Evolutionary conservation across 176 grass and related monocot genomes (phyloP), one percentile per base, ranked within the genome.

Genomic region (Luzula sylvatica): DNA sequence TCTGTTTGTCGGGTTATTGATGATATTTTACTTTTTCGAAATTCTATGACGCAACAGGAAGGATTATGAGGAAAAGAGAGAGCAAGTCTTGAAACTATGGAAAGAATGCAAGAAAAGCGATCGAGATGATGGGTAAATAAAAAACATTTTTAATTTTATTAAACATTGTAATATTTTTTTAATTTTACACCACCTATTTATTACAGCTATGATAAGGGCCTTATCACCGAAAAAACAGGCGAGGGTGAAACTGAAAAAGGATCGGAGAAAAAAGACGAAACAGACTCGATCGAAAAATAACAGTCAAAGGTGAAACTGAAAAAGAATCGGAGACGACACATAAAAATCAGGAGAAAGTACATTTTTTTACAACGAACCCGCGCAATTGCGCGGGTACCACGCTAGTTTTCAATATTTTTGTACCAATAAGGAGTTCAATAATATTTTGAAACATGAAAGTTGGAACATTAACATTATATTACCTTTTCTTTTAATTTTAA

Each of bases 31-130:
- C 46, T 3, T 56, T 20, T 68, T 66, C 62, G 11, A 2, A 54
- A 32, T 57, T 7, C 48, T 56, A 23, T 21, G 15, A 55, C 53
- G 68, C 74, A 74, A 68, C 49, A 98, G 92, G 71, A 90, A 90
- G 50, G 86, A 98, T 58, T 90, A 89, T 69, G 92, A 98, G 79
- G 53, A 26, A 74, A 67, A 98, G 81, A 65, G 74, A 74, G 58
- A 55, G 13, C 40, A 76, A 75, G 55, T 67, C 29, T 53, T 46
- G 63, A 60, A 70, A 68, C 55, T 71, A 52, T 60, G 68, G 73
- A 50, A 95, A 69, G 56, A 59, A 32, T 51, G 44, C 54, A 73
- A 55, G 40, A 84, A 65, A 51, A 79, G 56, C 8, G 22, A 20
- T 35, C 48, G 42, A 4, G 63, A 74, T 3, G 72, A 75, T 74